Conservation (phyloP, 148 eudicot species). For the Camellia granthamiana region DNA sequence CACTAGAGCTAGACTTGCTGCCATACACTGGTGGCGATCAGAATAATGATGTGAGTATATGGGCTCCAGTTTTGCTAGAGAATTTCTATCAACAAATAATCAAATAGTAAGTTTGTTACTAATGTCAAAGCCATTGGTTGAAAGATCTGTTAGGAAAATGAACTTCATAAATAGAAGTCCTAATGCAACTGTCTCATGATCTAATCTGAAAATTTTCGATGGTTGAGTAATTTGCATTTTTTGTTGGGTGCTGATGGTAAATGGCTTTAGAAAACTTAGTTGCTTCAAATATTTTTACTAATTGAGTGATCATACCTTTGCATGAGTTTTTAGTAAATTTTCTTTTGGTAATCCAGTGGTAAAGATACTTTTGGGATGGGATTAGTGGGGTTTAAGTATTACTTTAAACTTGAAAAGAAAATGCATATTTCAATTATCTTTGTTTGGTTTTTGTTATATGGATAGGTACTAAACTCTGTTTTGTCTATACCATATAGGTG, state of each 20-base stretch:
- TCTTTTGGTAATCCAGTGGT: no score
- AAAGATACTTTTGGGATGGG: no score
- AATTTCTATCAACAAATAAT: neutral
- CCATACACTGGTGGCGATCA: slow-evolving; percentile 44
- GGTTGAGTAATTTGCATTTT: neutral
- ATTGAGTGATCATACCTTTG: neutral
- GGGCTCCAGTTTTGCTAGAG: neutral
- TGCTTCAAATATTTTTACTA: neutral
- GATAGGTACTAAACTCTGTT: neutral
- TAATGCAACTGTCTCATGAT: neutral
- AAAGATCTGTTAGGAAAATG: neutral
- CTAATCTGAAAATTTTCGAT: neutral
- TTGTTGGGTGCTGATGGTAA: neutral
- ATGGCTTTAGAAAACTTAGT: neutral
- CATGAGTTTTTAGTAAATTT: no score
- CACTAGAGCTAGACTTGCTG: slow-evolving; percentile 66
- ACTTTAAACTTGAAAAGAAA: neutral
- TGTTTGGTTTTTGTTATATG: neutral
- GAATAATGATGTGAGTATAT: slow-evolving; percentile 41
- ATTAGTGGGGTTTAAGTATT: no score
- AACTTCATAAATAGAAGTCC: neutral
- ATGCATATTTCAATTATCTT: neutral
- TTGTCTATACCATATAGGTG: slow-evolving; percentile 34
- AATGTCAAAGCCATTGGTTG: neutral
- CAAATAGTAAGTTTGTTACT: neutral